Percentiles rank a stretch among this genome's conserved stretches.
Conservation (phyloP, 371 early-diverging fungal species). For the Apophysomyces trapeziformis region DNA sequence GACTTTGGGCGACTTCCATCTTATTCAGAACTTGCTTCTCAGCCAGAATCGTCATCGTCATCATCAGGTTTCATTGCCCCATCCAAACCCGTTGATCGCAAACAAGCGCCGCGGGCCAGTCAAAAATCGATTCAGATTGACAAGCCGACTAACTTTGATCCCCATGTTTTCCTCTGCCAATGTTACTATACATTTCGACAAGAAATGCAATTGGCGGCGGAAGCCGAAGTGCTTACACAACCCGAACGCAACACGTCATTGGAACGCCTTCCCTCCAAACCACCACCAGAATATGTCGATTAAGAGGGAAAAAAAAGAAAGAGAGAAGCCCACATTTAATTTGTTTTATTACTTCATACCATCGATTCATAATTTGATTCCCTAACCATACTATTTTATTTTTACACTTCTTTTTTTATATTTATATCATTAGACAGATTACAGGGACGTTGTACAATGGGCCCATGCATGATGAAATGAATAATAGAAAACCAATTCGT, state of each 20-base stretch:
- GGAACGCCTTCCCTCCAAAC: slow-evolving; percentile 44
- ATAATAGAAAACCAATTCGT: slow-evolving; percentile 2
- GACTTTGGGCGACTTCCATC: slow-evolving; percentile 52
- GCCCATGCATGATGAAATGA: slow-evolving; percentile 8
- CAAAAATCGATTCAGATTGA: slow-evolving; percentile 1
- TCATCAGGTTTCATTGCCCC: not conserved
- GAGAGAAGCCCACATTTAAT: not conserved
- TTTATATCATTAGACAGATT: not conserved
- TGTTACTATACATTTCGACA: slow-evolving; percentile 43
- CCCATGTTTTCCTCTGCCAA: slow-evolving; percentile 36
- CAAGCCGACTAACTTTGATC: slow-evolving; percentile 3
- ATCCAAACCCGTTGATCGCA: not conserved
- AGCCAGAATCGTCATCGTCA: not conserved
- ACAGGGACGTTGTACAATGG: not conserved
- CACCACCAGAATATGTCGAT: slow-evolving; percentile 51
- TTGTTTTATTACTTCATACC: not conserved
- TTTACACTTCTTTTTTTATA: too few species aligned
- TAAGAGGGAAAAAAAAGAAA: not conserved
- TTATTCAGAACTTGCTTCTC: slow-evolving; percentile 39
- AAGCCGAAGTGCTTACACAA: slow-evolving; percentile 18
- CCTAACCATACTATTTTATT: not conserved
- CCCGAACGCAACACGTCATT: slow-evolving; percentile 4
- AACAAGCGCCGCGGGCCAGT: not conserved
- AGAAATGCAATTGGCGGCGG: slow-evolving; percentile 47
- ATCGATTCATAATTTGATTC: not conserved